Percentiles rank a stretch among this genome's conserved stretches.
phyloP scores from a whole-genome alignment of 805 yeast species.

The Hanseniaspora hatyaiensis region DNA sequence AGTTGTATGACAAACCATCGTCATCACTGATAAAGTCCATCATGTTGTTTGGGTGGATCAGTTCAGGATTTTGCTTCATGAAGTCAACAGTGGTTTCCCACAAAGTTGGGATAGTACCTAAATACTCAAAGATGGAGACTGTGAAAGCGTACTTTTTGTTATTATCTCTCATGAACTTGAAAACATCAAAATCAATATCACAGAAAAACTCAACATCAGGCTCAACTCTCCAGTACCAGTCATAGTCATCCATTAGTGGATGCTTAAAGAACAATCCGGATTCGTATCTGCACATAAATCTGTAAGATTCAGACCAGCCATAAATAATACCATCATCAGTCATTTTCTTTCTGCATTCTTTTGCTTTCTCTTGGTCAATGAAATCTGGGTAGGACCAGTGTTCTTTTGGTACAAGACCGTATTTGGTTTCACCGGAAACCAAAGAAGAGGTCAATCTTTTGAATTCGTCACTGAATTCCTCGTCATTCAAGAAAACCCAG shows the following conservation, averaged over 20 bases:
- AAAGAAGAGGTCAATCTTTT: constrained; percentile 52
- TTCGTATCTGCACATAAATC: constrained; percentile 90
- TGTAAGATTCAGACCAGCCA: constrained; percentile 55
- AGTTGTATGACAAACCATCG: constrained; percentile 58
- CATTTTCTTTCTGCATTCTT: constrained; percentile 44
- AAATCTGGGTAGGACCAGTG: constrained; percentile 83
- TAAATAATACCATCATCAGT: constrained; percentile 42
- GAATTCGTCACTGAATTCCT: constrained; percentile 71
- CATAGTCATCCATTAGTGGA: constrained; percentile 60
- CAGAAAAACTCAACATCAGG: constrained; percentile 73
- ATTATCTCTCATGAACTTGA: constrained; percentile 72
- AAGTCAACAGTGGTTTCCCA: constrained; percentile 64
- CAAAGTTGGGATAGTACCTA: constrained; percentile 58
- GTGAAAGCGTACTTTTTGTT: constrained; percentile 66
- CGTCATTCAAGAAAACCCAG: constrained; percentile 92
- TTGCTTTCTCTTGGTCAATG: constrained; percentile 63
- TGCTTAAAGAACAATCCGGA: constrained; percentile 83
- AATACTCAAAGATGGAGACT: constrained; percentile 64
- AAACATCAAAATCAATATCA: constrained; percentile 69
- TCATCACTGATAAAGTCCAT: constrained; percentile 62
- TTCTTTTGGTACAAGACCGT: constrained; percentile 68
- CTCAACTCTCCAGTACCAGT: constrained; percentile 92
- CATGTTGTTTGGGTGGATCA: constrained; percentile 48
- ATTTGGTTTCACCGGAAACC: constrained; percentile 65
- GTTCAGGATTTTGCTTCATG: constrained; percentile 47